phyloP scores from a whole-genome alignment of 192 early-diverging fungal genomes.

The Diversispora epigaea region DNA sequence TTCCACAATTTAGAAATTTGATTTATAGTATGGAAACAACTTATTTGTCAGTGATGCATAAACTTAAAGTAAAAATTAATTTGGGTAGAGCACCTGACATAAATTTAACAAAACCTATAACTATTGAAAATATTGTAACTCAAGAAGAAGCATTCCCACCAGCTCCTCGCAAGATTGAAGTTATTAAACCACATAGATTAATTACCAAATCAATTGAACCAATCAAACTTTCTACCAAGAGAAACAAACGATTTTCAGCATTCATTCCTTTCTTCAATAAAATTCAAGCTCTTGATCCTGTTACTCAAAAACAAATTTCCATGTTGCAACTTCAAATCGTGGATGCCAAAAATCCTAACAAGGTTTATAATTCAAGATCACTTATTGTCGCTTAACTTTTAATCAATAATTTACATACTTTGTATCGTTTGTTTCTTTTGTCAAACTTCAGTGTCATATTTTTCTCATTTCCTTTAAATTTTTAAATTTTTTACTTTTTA shows the following conservation, averaged over 20 bases:
- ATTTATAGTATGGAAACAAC: neutral
- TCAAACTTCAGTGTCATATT: too few species aligned
- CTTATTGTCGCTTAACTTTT: neutral
- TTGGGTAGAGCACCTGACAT: slow-evolving; percentile 6
- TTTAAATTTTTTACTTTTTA: too few species aligned
- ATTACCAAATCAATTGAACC: neutral
- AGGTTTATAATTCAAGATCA: slow-evolving; percentile 10
- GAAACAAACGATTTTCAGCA: neutral
- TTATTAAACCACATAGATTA: neutral
- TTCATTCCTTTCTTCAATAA: neutral
- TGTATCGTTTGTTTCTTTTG: too few species aligned
- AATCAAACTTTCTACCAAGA: neutral
- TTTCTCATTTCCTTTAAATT: too few species aligned
- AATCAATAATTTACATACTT: too few species aligned
- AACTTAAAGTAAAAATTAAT: slow-evolving; percentile 9
- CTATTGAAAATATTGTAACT: neutral
- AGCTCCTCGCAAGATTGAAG: neutral
- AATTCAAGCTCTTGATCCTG: neutral
- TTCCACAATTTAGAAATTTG: neutral
- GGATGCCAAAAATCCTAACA: neutral
- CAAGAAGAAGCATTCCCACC: neutral
- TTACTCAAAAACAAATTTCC: neutral
- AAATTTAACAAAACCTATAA: neutral
- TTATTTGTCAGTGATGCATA: neutral
- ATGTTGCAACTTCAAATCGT: neutral